phyloP scores from a whole-genome alignment of 2,329 filamentous ascomycete species.

The Colletotrichum aenigma region DNA sequence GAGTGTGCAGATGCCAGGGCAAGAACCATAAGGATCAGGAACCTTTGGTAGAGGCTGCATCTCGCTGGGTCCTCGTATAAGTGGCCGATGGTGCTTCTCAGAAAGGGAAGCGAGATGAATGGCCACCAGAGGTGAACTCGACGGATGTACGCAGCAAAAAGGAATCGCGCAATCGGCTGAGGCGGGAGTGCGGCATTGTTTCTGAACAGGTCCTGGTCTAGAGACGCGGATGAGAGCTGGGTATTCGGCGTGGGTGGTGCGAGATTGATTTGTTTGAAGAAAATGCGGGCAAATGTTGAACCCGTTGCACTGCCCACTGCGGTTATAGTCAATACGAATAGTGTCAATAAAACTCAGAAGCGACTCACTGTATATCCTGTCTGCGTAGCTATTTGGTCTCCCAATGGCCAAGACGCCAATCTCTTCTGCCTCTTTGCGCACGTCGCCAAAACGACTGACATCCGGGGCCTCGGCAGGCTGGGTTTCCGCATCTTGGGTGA shows the following conservation, averaged over 20 bases:
- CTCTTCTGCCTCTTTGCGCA: conserved; percentile 27
- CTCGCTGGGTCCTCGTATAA: conserved; percentile 20
- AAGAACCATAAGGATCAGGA: conserved; percentile 21
- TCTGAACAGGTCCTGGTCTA: neutral
- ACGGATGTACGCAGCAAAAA: conserved; percentile 24
- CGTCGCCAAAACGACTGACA: neutral
- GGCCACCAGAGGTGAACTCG: conserved; percentile 30
- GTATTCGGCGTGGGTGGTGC: neutral
- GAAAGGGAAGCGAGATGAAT: conserved; percentile 22
- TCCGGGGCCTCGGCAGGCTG: neutral
- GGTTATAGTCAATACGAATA: neutral
- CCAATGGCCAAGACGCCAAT: conserved; percentile 26
- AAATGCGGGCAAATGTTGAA: conserved; percentile 28
- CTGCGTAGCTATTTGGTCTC: conserved; percentile 11
- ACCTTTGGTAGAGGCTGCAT: conserved; percentile 20
- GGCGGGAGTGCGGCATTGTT: conserved; percentile 25
- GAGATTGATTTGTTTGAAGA: conserved; percentile 27
- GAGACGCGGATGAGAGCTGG: neutral
- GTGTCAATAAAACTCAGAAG: neutral
- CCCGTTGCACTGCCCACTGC: conserved; percentile 26
- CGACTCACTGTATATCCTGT: conserved; percentile 23
- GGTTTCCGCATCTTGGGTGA: neutral
- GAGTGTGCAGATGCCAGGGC: conserved; percentile 22
- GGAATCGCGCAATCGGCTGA: conserved; percentile 16
- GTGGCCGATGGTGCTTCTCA: conserved; percentile 15